Conservation (phyloP, 108 stramenopile species). For the Skeletonema grethae region DNA sequence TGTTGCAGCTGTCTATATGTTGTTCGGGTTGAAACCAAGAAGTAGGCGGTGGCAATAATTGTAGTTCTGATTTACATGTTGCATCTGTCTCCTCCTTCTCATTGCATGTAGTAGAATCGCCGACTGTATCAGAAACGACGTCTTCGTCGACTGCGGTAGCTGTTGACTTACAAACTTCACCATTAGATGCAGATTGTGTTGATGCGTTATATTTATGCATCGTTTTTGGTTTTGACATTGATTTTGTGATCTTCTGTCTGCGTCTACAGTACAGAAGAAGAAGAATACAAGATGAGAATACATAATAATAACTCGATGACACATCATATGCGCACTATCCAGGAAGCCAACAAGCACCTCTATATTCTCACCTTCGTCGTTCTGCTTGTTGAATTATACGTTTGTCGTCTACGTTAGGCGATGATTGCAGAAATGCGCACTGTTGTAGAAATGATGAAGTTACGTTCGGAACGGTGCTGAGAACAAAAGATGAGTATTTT, state of each 20-base stretch:
- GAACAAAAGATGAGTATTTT: not conserved
- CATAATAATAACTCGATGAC: not conserved
- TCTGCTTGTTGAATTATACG: not conserved
- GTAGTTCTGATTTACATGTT: not conserved
- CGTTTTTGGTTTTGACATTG: not conserved
- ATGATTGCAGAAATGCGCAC: slow-evolving; percentile 4
- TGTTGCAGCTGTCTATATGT: not conserved
- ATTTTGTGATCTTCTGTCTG: not conserved
- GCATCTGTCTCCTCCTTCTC: not conserved
- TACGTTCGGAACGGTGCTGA: not conserved
- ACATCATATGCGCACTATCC: not conserved
- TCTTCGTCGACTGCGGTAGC: not conserved
- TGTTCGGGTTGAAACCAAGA: slow-evolving; percentile 26
- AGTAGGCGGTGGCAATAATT: slow-evolving; percentile 18
- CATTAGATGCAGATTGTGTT: not conserved
- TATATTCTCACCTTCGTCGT: not conserved
- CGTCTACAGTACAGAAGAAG: not conserved
- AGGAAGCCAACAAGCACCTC: not conserved
- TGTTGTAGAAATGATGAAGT: not conserved
- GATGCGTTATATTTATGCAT: not conserved
- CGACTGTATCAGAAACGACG: not conserved
- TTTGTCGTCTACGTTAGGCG: not conserved
- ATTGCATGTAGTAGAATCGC: not conserved
- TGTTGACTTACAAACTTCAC: not conserved
- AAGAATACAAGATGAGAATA: not conserved